Percentiles rank a stretch among this genome's conserved stretches.
These are phyloP conservation scores for Auxenochlorella protothecoides DNA, from an alignment of 139 green algal species.

Conservation along the genomic window DNA sequence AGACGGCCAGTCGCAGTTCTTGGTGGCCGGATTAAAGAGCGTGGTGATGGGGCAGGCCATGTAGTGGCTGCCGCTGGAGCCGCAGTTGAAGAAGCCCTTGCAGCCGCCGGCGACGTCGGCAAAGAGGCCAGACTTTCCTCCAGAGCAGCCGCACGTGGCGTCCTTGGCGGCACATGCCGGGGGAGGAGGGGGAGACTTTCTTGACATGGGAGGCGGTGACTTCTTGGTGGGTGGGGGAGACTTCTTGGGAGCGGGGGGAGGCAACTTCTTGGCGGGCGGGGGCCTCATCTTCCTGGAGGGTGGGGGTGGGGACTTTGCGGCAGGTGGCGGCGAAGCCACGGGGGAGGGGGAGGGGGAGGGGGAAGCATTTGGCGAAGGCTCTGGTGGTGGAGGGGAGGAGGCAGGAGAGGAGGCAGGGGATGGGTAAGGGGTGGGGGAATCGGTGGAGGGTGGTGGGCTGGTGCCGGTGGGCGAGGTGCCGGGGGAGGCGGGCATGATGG, in stretches of 20 bases:
- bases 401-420: not conserved
- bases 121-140: not conserved
- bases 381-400: too few species aligned
- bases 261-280: not conserved
- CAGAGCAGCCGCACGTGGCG: not conserved
- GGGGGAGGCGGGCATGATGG: slow-evolving; percentile 12
- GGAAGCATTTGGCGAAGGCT: too few species aligned
- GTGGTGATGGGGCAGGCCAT: slow-evolving; percentile 2
- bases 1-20: slow-evolving; percentile 8
- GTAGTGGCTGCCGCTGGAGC: not conserved
- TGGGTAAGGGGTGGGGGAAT: not conserved
- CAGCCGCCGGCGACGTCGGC: slow-evolving; percentile 5
- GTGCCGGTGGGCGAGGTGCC: not conserved
- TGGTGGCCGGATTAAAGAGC: not conserved
- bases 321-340: too few species aligned
- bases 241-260: not conserved
- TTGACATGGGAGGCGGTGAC: too few species aligned
- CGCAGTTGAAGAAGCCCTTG: slow-evolving; percentile 5
- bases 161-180: not conserved
- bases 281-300: too few species aligned
- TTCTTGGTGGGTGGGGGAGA: too few species aligned
- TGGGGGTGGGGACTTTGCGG: too few species aligned
- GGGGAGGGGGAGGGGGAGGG: not conserved
- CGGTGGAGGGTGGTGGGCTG: too few species aligned
- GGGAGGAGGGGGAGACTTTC: too few species aligned